phyloP scores from a whole-genome alignment of 2,329 filamentous ascomycete species.

The Colletotrichum eleusines region DNA sequence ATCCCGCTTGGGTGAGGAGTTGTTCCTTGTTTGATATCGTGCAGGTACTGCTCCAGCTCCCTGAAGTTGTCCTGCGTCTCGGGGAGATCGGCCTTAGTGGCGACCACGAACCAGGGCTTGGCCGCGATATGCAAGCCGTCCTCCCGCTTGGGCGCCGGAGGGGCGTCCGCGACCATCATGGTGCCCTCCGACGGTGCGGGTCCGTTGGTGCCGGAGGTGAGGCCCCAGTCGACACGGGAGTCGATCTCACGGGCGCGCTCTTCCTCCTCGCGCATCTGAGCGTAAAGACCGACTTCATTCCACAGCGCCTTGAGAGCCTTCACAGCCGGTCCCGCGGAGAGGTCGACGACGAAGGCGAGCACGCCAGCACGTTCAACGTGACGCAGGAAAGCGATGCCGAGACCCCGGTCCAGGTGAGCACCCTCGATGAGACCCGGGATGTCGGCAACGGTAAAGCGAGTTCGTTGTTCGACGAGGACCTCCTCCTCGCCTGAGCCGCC shows the following conservation, averaged over 20 bases:
- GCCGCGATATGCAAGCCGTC: slow-evolving; percentile 80
- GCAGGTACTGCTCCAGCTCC: slow-evolving; percentile 77
- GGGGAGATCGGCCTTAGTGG: slow-evolving; percentile 89
- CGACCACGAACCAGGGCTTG: slow-evolving; percentile 97
- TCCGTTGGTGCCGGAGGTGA: slow-evolving; percentile 59
- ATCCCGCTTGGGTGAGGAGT: slow-evolving; percentile 80
- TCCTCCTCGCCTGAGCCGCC: slow-evolving; percentile 55
- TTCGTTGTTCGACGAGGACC: slow-evolving; percentile 69
- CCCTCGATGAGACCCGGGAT: slow-evolving; percentile 95
- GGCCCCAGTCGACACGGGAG: slow-evolving; percentile 67
- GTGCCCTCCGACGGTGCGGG: slow-evolving; percentile 31
- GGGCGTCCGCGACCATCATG: slow-evolving; percentile 50
- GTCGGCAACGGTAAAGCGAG: slow-evolving; percentile 92
- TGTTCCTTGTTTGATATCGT: slow-evolving; percentile 70
- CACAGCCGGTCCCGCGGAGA: slow-evolving; percentile 83
- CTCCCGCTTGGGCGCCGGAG: slow-evolving; percentile 44
- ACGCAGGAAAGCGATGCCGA: slow-evolving; percentile 91
- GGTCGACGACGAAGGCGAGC: slow-evolving; percentile 92
- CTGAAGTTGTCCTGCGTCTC: slow-evolving; percentile 83
- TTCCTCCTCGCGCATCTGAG: slow-evolving; percentile 79
- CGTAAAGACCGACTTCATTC: slow-evolving; percentile 91
- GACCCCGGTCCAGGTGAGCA: slow-evolving; percentile 89
- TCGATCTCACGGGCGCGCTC: slow-evolving; percentile 75
- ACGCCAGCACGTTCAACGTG: slow-evolving; percentile 95
- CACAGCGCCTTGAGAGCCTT: slow-evolving; percentile 84